Base-by-base conservation (phyloP, 2,329 filamentous ascomycete species). In the Sarocladium strictum region DNA sequence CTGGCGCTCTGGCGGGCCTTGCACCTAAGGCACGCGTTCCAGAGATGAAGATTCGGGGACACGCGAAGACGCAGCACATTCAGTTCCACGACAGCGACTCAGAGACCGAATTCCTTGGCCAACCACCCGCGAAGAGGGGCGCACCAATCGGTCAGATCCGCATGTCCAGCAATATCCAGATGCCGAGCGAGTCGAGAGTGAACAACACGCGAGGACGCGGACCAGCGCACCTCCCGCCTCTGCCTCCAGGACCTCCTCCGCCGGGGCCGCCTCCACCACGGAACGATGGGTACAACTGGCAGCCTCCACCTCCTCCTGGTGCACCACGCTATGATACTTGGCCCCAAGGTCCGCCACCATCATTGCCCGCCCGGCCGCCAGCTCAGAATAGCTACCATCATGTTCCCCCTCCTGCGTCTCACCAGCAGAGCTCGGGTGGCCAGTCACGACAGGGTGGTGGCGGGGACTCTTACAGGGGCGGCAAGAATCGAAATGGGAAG, bases 51-150 rank as follows among this genome's bases (percentile, higher is more conserved):
- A 66, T 70, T 52, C 63, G 66, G 32, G 65, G 71, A 29, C 65
- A 66, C 55, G 58, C 66, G 12, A 64, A 66, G 23, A 68, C 68
- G 11, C 70, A 72, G 56, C 67, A 69, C 21, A 49, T 51, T 54
- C 67, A 73, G 59, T 75, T 74, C 56, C 74, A 72, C n/a, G 75
- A 77, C 61, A 73, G 69, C 35, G 74, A 74, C 43, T 76, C 75
- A 7, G 75, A 76, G 19, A 64, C 69, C 19, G 71, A 74, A 38
- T 76, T 77, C 55, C 65, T 75, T 32, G 68, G 70, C 11, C 64
- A 65, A 37, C 67, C 63, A 29, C 56, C 61, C 32, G 64, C 69
- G 12, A 64, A 67, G 59, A 66, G 58, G 53, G 33, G 50, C 21
- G 50, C 32, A 21, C 21, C 32, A n/a, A 38, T 65, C 10, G 70